Conservation (phyloP, 257 asterid genomes). For the Lycium ferocissimum region DNA sequence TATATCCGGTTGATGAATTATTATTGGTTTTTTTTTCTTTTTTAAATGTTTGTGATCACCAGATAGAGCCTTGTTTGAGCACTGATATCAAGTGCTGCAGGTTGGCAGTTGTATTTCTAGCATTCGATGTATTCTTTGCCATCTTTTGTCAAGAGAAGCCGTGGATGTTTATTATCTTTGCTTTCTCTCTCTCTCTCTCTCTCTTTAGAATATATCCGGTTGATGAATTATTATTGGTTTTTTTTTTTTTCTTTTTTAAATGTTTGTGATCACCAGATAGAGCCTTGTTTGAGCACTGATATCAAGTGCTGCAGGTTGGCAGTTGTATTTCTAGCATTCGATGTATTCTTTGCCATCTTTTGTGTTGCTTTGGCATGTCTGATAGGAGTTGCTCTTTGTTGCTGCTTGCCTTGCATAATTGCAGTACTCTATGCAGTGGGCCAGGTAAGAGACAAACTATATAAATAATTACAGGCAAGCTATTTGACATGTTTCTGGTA, state of each 20-base stretch:
- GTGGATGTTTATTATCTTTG: background rate
- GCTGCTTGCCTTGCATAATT: conserved; percentile 98
- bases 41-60: conserved; percentile 10
- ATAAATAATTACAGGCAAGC: background rate
- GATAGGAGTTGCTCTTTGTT: conserved; percentile 92
- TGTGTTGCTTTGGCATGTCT: conserved; percentile 95
- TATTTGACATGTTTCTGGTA: background rate
- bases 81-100: conserved; percentile 64
- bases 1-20: background rate
- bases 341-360: conserved; percentile 94
- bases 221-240: background rate
- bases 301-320: conserved; percentile 80
- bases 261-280: conserved; percentile 25
- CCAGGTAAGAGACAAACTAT: conserved; percentile 58
- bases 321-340: conserved; percentile 95
- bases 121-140: conserved; percentile 98
- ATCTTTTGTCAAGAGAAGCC: conserved; percentile 80
- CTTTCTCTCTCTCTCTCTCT: too few species aligned
- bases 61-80: conserved; percentile 30
- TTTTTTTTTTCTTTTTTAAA: conserved; percentile 1
- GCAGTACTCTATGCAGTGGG: conserved; percentile 98
- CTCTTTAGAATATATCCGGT: background rate
- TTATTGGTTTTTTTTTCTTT: background rate
- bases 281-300: conserved; percentile 40
- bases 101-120: conserved; percentile 96